A percentile compares a stretch with the other conserved stretches of the same genome.
Evolutionary conservation across 257 asterid species (phyloP).

Genomic region (Fraxinus anomala): DNA sequence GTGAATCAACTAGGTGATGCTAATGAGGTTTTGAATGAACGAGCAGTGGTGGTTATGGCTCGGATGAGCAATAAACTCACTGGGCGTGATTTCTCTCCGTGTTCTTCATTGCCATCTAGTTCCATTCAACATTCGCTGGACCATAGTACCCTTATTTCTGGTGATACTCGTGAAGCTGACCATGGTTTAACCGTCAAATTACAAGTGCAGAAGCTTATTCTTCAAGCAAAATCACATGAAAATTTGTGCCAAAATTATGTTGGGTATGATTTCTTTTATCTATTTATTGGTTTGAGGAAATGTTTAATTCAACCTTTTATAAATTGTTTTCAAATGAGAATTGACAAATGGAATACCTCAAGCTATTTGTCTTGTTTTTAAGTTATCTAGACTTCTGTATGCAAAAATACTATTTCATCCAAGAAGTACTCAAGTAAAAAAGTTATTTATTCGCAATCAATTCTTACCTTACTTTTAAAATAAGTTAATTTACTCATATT

Average conservation of each 20-base stretch:
- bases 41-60: slow-evolving; percentile 96
- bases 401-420: neutral
- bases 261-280: slow-evolving; percentile 55
- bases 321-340: neutral
- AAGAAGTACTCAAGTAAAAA: too few species aligned
- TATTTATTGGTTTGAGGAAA: neutral
- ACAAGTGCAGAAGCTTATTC: slow-evolving; percentile 95
- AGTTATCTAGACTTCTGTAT: neutral
- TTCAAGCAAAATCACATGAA: slow-evolving; percentile 87
- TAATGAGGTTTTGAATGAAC: slow-evolving; percentile 91
- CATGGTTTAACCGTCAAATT: slow-evolving; percentile 88
- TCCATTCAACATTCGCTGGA: slow-evolving; percentile 66
- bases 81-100: slow-evolving; percentile 79
- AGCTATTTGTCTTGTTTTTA: neutral
- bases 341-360: neutral
- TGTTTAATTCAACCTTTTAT: too few species aligned
- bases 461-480: neutral
- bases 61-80: slow-evolving; percentile 98
- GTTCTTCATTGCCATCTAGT: slow-evolving; percentile 57
- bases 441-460: too few species aligned
- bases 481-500: too few species aligned
- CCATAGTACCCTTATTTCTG: slow-evolving; percentile 59
- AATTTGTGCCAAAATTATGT: slow-evolving; percentile 96
- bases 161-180: slow-evolving; percentile 83
- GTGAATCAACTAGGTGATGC: slow-evolving; percentile 98